These are phyloP conservation scores for Diutina catenulata DNA, from an alignment of 1,139 yeast genomes.

Conservation along the genomic window DNA sequence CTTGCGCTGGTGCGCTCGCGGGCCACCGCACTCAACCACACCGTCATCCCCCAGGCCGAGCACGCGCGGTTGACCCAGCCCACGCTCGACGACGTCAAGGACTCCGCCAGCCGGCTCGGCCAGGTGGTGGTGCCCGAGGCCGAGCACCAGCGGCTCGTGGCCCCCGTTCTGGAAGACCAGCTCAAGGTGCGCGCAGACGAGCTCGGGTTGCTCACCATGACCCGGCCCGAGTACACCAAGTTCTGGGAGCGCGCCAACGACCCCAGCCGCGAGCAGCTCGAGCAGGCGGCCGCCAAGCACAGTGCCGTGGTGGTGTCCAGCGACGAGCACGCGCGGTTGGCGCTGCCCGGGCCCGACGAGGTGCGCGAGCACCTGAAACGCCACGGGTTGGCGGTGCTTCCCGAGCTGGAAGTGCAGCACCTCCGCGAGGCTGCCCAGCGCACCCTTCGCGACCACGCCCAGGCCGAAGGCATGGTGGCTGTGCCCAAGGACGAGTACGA, in stretches of 20 bases:
- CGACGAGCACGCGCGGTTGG: no score
- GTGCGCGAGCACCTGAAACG: no score
- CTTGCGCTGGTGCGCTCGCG: background rate
- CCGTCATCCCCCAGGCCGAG: background rate
- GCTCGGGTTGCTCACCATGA: background rate
- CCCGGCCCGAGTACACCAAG: background rate
- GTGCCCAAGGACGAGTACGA: background rate
- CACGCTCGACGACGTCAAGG: background rate
- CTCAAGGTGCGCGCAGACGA: background rate
- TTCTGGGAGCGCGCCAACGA: background rate
- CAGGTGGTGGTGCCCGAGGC: background rate
- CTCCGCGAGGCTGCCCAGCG: no score
- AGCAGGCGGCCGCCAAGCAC: background rate
- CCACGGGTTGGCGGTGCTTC: no score
- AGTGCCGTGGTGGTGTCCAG: background rate
- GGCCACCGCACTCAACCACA: background rate
- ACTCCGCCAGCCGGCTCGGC: background rate
- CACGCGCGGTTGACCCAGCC: background rate
- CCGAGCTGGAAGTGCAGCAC: no score
- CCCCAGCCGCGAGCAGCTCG: background rate
- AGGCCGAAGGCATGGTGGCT: conserved; percentile 4
- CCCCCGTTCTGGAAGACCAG: background rate
- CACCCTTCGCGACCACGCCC: background rate
- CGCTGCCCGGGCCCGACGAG: no score
- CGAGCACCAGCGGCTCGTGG: background rate